Percentiles rank a stretch among this genome's conserved stretches.
phyloP scores from a whole-genome alignment of 345 rosid genomes.

The Euphorbia pulcherrima region DNA sequence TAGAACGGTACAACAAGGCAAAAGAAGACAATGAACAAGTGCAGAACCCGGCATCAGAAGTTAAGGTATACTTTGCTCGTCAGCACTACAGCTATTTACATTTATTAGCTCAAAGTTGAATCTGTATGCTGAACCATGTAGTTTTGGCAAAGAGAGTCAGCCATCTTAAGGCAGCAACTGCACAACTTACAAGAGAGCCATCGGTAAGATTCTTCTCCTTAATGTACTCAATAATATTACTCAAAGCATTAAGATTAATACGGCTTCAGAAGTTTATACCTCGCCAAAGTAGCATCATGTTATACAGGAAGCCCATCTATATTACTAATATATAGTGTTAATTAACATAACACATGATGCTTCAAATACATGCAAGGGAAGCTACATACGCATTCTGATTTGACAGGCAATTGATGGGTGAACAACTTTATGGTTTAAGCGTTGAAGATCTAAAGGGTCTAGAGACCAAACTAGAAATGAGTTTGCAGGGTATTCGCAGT shows the following conservation, averaged over 20 bases:
- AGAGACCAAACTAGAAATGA: slow-evolving; percentile 62
- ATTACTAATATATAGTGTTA: neutral
- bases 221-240: neutral
- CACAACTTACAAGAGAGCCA: slow-evolving; percentile 58
- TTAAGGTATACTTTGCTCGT: slow-evolving; percentile 43
- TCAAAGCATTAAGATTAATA: neutral
- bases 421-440: slow-evolving; percentile 57
- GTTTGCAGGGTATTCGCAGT: slow-evolving; percentile 57
- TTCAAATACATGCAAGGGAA: neutral
- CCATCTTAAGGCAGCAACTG: slow-evolving; percentile 54
- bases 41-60: slow-evolving; percentile 53
- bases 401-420: slow-evolving; percentile 66
- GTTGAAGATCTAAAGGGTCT: slow-evolving; percentile 52
- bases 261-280: neutral
- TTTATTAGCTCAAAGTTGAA: neutral
- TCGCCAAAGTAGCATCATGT: neutral
- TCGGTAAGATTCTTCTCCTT: slow-evolving; percentile 36
- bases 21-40: slow-evolving; percentile 59
- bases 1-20: slow-evolving; percentile 56
- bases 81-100: neutral
- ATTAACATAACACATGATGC: neutral
- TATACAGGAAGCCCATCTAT: neutral
- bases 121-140: slow-evolving; percentile 18
- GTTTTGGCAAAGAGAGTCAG: slow-evolving; percentile 73
- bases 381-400: slow-evolving; percentile 14